These are phyloP conservation scores for Fraxinus sp. DNA, from an alignment of 305 asterid genomes.

Conservation along the genomic window DNA sequence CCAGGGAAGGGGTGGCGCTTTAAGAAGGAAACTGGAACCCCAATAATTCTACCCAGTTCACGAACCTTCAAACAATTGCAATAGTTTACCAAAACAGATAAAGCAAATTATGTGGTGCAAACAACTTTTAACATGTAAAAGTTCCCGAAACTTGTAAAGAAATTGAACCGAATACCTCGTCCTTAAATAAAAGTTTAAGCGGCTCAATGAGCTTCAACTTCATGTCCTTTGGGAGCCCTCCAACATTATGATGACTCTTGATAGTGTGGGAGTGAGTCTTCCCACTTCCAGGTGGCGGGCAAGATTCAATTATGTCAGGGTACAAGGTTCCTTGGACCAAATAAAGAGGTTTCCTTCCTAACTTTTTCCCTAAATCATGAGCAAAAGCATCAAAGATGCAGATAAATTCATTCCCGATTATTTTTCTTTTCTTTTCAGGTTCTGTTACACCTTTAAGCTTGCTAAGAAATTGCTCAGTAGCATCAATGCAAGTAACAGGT, in stretches of 20 bases:
- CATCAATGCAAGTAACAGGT: conserved; percentile 89
- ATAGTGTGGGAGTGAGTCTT: conserved; percentile 94
- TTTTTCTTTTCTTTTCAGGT: conserved; percentile 88
- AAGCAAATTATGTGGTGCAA: neutral
- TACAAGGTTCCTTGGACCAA: conserved; percentile 96
- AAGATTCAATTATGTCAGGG: conserved; percentile 96
- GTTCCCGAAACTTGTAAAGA: neutral
- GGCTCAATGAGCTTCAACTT: conserved; percentile 95
- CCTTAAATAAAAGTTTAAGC: conserved; percentile 89
- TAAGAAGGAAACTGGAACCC: conserved; percentile 67
- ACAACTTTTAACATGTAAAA: neutral
- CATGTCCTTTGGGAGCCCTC: conserved; percentile 98
- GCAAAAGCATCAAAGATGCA: conserved; percentile 73
- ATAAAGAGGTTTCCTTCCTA: conserved; percentile 67
- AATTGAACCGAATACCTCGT: conserved; percentile 57
- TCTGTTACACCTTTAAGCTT: conserved; percentile 92
- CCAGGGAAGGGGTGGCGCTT: conserved; percentile 98
- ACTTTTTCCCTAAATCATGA: conserved; percentile 60
- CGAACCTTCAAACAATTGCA: conserved; percentile 57
- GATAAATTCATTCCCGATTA: conserved; percentile 87
- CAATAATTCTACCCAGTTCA: conserved; percentile 72
- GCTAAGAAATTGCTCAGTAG: conserved; percentile 77
- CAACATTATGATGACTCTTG: conserved; percentile 96
- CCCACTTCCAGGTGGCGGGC: conserved; percentile 98
- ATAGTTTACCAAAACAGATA: conserved; percentile 9